Conservation (phyloP, 805 yeast genomes). For the Candida peoriensis region DNA sequence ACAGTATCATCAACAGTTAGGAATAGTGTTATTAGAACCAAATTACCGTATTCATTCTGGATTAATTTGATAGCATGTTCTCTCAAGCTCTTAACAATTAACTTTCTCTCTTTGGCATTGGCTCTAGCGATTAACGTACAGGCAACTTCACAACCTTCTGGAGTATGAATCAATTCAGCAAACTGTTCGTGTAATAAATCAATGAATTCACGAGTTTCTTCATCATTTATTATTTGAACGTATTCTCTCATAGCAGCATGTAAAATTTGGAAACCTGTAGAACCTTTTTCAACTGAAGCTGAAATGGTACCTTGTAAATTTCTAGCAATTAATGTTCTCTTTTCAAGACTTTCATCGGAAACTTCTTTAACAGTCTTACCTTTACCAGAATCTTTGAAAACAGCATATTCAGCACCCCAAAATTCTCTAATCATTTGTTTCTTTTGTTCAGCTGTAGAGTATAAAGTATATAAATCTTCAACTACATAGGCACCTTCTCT, state of each 20-base stretch:
- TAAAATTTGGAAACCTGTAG: slow-evolving; percentile 91
- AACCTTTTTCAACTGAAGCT: slow-evolving; percentile 91
- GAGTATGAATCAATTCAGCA: slow-evolving; percentile 93
- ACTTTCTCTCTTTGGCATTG: slow-evolving; percentile 88
- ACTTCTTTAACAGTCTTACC: slow-evolving; percentile 62
- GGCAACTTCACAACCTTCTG: slow-evolving; percentile 92
- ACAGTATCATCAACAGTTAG: slow-evolving; percentile 94
- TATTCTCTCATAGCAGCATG: slow-evolving; percentile 96
- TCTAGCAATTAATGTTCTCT: slow-evolving; percentile 65
- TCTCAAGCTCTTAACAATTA: slow-evolving; percentile 64
- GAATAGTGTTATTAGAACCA: slow-evolving; percentile 71
- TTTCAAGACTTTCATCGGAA: slow-evolving; percentile 64
- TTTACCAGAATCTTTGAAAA: slow-evolving; percentile 72
- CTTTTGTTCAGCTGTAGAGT: slow-evolving; percentile 79
- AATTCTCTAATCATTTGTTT: slow-evolving; percentile 92
- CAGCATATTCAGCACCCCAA: slow-evolving; percentile 94
- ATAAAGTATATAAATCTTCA: slow-evolving; percentile 84
- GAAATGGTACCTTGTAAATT: slow-evolving; percentile 80
- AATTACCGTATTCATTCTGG: slow-evolving; percentile 81
- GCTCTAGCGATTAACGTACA: slow-evolving; percentile 74
- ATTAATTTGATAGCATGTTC: slow-evolving; percentile 72
- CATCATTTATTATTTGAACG: slow-evolving; percentile 61
- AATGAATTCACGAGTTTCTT: slow-evolving; percentile 73
- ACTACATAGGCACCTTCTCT: slow-evolving; percentile 97
- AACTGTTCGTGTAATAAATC: slow-evolving; percentile 82